These are phyloP conservation scores for Cladosporium sp. DNA, from an alignment of 2,329 filamentous ascomycete genomes.

Conservation along the genomic window DNA sequence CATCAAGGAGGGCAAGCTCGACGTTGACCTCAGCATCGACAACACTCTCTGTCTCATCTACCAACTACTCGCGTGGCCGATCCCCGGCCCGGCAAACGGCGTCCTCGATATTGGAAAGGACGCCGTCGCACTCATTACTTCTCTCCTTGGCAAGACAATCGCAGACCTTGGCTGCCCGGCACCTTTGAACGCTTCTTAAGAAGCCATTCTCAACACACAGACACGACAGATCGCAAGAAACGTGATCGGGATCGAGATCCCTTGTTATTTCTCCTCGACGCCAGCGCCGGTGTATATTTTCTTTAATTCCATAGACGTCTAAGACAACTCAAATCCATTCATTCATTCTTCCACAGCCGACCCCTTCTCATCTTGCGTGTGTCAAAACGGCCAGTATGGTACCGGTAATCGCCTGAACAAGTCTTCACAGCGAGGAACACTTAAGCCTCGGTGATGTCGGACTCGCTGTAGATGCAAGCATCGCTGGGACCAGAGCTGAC, in stretches of 20 bases:
- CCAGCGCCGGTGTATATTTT: not conserved
- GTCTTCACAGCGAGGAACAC: not conserved
- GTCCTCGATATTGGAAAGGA: not conserved
- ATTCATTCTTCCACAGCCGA: not conserved
- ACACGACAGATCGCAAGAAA: not conserved
- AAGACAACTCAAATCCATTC: not conserved
- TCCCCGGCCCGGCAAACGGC: constrained; percentile 1
- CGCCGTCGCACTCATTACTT: constrained; percentile 2
- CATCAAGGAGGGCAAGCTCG: constrained; percentile 37
- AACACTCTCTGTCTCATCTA: constrained; percentile 38
- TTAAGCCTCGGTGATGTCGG: constrained; percentile 22
- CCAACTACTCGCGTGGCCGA: constrained; percentile 28
- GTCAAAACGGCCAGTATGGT: not conserved
- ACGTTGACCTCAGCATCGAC: constrained; percentile 22
- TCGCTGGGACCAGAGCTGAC: constrained; percentile 11
- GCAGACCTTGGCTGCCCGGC: not conserved
- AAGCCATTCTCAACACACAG: not conserved
- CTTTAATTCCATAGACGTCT: not conserved
- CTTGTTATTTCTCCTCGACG: not conserved
- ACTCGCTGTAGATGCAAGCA: constrained; percentile 16
- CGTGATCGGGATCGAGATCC: no score
- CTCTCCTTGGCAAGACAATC: not conserved
- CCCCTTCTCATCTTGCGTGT: not conserved
- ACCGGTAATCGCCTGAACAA: not conserved
- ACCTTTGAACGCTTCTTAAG: constrained; percentile 2